Percentiles rank a stretch among this genome's conserved stretches.
These are phyloP conservation scores for Spongispora temasekensis DNA, from an alignment of 1,284 basidiomycete species.

Conservation along the genomic window DNA sequence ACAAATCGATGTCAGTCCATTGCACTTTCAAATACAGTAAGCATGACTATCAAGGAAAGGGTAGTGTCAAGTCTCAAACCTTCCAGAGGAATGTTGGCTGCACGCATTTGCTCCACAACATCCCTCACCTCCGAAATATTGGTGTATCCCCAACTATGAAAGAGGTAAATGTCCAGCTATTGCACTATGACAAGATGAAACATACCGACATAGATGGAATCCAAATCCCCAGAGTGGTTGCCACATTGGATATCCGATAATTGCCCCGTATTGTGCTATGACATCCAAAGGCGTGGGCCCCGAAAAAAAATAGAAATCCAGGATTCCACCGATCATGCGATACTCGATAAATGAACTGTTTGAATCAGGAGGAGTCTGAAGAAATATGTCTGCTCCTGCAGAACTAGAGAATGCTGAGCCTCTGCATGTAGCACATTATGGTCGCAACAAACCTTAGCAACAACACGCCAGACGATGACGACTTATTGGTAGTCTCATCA, in stretches of 20 bases:
- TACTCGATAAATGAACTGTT: slow-evolving; percentile 62
- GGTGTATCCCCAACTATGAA: slow-evolving; percentile 54
- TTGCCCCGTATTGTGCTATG: slow-evolving; percentile 63
- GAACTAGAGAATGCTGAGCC: slow-evolving; percentile 31
- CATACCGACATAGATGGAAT: slow-evolving; percentile 67
- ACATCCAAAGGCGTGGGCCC: slow-evolving; percentile 68
- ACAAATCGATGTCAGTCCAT: slow-evolving; percentile 71
- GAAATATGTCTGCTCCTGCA: slow-evolving; percentile 64
- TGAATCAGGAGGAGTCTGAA: slow-evolving; percentile 54
- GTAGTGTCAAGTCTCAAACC: slow-evolving; percentile 28
- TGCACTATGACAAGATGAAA: not conserved
- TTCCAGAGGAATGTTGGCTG: slow-evolving; percentile 66
- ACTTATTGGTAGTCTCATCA: slow-evolving; percentile 46
- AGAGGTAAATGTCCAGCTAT: not conserved
- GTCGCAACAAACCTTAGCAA: slow-evolving; percentile 50
- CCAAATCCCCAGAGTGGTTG: slow-evolving; percentile 71
- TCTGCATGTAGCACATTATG: not conserved
- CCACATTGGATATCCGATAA: slow-evolving; percentile 65
- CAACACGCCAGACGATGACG: slow-evolving; percentile 70
- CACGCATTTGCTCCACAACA: slow-evolving; percentile 60
- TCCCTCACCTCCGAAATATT: slow-evolving; percentile 49
- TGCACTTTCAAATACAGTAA: slow-evolving; percentile 3
- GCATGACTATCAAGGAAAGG: not conserved
- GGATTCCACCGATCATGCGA: slow-evolving; percentile 62
- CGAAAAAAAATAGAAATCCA: slow-evolving; percentile 73